Percentiles rank a stretch among this genome's conserved stretches.
Conservation (phyloP, 2,329 filamentous ascomycete genomes). For the Xylaria sp. region DNA sequence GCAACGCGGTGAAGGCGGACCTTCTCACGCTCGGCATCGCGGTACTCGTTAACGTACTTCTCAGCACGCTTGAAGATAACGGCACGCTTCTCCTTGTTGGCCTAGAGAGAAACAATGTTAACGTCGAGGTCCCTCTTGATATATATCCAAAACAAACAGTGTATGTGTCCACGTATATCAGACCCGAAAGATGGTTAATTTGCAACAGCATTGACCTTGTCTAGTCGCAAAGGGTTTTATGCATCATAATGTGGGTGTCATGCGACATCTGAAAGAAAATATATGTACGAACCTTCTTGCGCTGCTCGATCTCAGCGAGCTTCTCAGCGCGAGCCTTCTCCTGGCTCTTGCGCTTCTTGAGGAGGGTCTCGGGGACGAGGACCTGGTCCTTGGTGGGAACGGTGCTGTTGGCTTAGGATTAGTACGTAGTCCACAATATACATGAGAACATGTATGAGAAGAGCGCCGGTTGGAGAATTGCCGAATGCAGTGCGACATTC, state of each 20-base stretch:
- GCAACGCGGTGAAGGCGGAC: conserved; percentile 83
- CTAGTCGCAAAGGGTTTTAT: conserved; percentile 88
- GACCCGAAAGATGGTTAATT: conserved; percentile 99
- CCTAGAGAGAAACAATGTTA: conserved; percentile 50
- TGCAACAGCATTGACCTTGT: conserved; percentile 96
- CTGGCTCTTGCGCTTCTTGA: conserved; percentile 99
- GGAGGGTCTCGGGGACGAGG: conserved; percentile 96
- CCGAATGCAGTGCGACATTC: conserved; percentile 85
- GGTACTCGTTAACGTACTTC: conserved; percentile 99
- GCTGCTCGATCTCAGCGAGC: conserved; percentile 72
- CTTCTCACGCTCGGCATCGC: conserved; percentile 96
- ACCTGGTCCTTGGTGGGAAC: conserved; percentile 93
- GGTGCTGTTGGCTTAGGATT: conserved; percentile 69
- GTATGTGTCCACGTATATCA: conserved; percentile 51
- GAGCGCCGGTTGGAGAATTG: conserved; percentile 89
- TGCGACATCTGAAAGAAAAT: conserved; percentile 14
- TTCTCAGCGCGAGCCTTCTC: conserved; percentile 97
- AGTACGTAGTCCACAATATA: conserved; percentile 67
- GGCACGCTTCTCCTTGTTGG: conserved; percentile 97
- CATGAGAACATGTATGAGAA: conserved; percentile 50
- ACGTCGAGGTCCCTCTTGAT: conserved; percentile 15
- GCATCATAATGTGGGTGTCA: conserved; percentile 63
- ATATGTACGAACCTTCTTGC: conserved; percentile 71
- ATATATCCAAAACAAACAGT: neutral
- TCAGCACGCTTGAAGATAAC: conserved; percentile 99